These are phyloP conservation scores for Trypanosomatidae sp. DNA, from an alignment of 208 protist genomes.

Conservation along the genomic window DNA sequence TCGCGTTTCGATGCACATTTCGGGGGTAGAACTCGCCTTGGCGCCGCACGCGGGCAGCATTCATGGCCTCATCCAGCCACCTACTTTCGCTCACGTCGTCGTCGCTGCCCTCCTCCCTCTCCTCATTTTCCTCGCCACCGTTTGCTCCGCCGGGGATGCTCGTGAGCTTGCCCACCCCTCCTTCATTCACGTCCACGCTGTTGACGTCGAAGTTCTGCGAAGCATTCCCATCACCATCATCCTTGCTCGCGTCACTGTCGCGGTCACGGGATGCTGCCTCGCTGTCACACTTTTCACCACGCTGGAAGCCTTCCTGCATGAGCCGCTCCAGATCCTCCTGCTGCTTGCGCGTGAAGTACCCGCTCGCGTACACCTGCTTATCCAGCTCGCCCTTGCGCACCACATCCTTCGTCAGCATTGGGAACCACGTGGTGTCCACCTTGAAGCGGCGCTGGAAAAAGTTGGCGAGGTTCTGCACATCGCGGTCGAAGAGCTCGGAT, in stretches of 20 bases:
- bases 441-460: constrained; percentile 96
- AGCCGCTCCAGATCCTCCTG: constrained; percentile 76
- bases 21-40: constrained; percentile 22
- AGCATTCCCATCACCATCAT: constrained; percentile 4
- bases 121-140: constrained; percentile 13
- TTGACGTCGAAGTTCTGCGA: constrained; percentile 9
- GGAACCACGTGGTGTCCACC: constrained; percentile 65
- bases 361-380: constrained; percentile 79
- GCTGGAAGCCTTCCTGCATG: constrained; percentile 47
- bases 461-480: constrained; percentile 96
- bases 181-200: constrained; percentile 26
- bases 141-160: constrained; percentile 3
- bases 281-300: constrained; percentile 1
- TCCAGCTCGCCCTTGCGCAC: constrained; percentile 74
- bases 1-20: constrained; percentile 53
- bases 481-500: constrained; percentile 95
- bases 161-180: constrained; percentile 19
- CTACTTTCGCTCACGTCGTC: constrained; percentile 36
- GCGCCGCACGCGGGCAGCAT: constrained; percentile 38
- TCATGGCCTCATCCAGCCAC: constrained; percentile 50
- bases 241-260: constrained; percentile 1
- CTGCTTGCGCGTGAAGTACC: constrained; percentile 68
- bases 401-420: constrained; percentile 77
- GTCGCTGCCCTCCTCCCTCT: constrained; percentile 14
- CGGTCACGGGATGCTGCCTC: not conserved